phyloP scores from a whole-genome alignment of 805 yeast genomes.

The Ogataea degrootiae region DNA sequence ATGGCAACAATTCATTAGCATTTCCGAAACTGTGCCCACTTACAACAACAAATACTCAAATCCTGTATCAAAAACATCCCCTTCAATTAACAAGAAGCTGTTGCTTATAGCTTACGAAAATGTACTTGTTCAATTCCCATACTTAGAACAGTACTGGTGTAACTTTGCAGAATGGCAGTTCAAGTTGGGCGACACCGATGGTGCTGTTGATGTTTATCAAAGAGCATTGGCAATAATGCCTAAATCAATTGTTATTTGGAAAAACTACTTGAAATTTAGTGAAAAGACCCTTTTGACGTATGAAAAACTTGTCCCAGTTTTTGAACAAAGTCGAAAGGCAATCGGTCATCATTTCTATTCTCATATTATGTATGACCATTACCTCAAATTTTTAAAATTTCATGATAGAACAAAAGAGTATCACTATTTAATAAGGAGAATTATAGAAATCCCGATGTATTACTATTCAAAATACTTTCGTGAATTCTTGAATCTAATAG shows the following conservation, averaged over 20 bases:
- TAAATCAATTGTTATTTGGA: slow-evolving; percentile 48
- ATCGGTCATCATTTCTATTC: slow-evolving; percentile 52
- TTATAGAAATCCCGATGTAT: slow-evolving; percentile 53
- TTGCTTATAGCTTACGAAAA: slow-evolving; percentile 38
- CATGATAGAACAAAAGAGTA: slow-evolving; percentile 28
- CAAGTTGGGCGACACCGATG: slow-evolving; percentile 37
- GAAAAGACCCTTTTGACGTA: slow-evolving; percentile 28
- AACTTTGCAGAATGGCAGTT: slow-evolving; percentile 46
- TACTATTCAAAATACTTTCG: slow-evolving; percentile 46
- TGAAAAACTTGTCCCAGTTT: slow-evolving; percentile 30
- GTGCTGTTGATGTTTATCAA: slow-evolving; percentile 34
- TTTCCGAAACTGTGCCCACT: slow-evolving; percentile 28
- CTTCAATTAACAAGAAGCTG: slow-evolving; percentile 24
- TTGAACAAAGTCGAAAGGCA: slow-evolving; percentile 42
- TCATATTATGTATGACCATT: slow-evolving; percentile 47
- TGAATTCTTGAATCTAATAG: slow-evolving; percentile 32
- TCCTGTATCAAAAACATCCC: slow-evolving; percentile 1
- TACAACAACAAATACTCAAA: slow-evolving; percentile 4
- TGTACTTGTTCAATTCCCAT: slow-evolving; percentile 44
- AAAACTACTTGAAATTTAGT: slow-evolving; percentile 39
- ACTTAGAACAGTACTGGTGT: slow-evolving; percentile 54
- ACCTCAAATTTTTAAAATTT: slow-evolving; percentile 37
- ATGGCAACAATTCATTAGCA: slow-evolving; percentile 35
- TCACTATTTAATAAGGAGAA: slow-evolving; percentile 39
- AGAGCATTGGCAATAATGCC: slow-evolving; percentile 37